phyloP scores from a whole-genome alignment of 768 basidiomycete genomes.

The Mycena olivaceomarginata region DNA sequence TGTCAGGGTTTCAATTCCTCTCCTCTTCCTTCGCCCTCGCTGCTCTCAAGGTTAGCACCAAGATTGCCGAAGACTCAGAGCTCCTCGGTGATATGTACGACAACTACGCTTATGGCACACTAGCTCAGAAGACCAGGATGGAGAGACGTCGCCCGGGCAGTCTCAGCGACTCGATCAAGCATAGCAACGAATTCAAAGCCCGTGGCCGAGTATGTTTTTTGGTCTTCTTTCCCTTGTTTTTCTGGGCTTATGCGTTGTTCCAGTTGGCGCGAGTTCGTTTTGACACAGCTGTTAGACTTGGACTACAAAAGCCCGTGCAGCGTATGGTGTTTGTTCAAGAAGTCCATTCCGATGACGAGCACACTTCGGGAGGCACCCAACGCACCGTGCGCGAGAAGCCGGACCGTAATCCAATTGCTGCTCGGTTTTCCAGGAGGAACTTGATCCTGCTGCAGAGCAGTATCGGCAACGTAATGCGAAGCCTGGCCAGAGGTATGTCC shows the following conservation, averaged over 20 bases:
- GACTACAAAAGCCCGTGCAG: background rate
- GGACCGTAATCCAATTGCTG: background rate
- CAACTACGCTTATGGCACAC: background rate
- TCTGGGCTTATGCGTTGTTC: background rate
- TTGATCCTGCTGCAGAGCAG: background rate
- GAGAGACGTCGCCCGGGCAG: too few species aligned
- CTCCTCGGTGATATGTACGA: slow-evolving; percentile 37
- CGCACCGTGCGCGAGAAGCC: background rate
- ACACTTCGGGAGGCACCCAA: background rate
- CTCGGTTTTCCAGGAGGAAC: background rate
- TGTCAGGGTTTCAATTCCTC: slow-evolving; percentile 24
- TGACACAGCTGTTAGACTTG: background rate
- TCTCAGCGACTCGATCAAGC: too few species aligned
- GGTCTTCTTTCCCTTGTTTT: background rate
- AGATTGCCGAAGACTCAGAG: background rate
- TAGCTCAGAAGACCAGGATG: too few species aligned
- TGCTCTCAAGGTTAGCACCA: background rate
- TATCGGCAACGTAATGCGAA: background rate
- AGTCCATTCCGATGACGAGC: background rate
- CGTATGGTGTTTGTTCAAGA: background rate
- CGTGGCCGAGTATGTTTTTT: too few species aligned
- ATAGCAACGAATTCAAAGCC: too few species aligned
- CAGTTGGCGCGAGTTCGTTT: background rate
- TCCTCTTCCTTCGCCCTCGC: background rate
- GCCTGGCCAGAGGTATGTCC: background rate